Evolutionary conservation across 2,329 filamentous ascomycete genomes (phyloP), one percentile per base, ranked within the genome.

Genomic region (Cladosporium sphaerospermum): DNA sequence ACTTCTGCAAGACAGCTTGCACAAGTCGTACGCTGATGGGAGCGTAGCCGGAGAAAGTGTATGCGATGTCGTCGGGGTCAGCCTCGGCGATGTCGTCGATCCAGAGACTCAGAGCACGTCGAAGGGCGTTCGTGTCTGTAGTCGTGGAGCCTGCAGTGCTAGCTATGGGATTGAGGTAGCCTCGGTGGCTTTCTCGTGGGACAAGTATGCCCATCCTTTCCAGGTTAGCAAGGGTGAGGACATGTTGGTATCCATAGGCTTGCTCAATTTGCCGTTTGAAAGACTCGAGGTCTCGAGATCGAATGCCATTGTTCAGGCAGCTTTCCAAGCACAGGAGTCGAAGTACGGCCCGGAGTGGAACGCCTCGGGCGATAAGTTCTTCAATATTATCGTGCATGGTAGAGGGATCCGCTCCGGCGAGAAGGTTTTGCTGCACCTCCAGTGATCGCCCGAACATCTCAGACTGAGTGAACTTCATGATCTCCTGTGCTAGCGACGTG

Each of bases 1-100:
- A 83, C 69, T 99, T 99, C 69, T 97, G 91, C 45, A 99, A 73
- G 46, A 97, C 81, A 66, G 89, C 93, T 70, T 99, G 95, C 5
- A 99, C 86, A 4, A 99, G 80, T 13, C 93, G 85, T 51, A 97
- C 82, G 42, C 89, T 95, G 10, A 99, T 79, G 0, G 93, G 95
- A 4, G 95, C 93, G 67, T 97, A 99, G 49, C 93, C 95, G 59
- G 89, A 95, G 72, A 97, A 99, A 9, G 96, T 91, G 64, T 99
- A 99, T n/a, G 91, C 87, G 56, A 97, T 85, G 63, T 99, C 93
- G 63, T 93, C 88, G 2, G 93, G 93, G 44, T 95, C 87, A 55
- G 93, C 85, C 70, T 99, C 93, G 66, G 95, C 91, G 37, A 99
- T 92, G 67, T 97, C 93, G 67, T 99, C 93, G 53, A 96, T 86